These are phyloP conservation scores for Lumnitzera racemosa DNA, from an alignment of 345 rosid species.

Conservation along the genomic window DNA sequence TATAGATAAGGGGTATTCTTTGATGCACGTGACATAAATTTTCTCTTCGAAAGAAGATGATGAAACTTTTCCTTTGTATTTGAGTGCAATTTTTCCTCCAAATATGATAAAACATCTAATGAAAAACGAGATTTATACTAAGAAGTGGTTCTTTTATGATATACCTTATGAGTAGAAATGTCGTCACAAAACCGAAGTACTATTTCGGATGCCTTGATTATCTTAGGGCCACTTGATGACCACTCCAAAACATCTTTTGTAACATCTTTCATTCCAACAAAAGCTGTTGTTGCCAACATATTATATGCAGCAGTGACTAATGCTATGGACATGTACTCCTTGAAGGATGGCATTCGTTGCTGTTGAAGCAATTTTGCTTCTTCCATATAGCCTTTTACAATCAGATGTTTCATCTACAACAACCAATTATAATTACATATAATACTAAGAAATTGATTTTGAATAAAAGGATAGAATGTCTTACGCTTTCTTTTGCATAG, in stretches of 20 bases:
- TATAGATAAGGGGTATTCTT: no score
- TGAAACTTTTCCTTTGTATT: no score
- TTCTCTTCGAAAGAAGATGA: no score
- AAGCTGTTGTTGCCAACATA: neutral
- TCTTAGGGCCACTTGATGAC: slow-evolving; percentile 3
- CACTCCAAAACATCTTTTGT: slow-evolving; percentile 13
- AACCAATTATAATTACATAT: neutral
- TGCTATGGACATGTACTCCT: slow-evolving; percentile 20
- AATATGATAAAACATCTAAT: no score
- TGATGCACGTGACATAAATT: no score
- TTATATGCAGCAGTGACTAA: neutral
- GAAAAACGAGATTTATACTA: no score
- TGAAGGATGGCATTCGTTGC: slow-evolving; percentile 13
- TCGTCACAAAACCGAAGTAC: slow-evolving; percentile 14
- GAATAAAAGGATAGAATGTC: no score
- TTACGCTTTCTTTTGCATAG: slow-evolving; percentile 18
- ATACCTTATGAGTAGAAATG: slow-evolving; percentile 13
- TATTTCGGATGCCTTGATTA: neutral
- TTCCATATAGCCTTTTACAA: neutral
- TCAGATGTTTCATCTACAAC: slow-evolving; percentile 16
- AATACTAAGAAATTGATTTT: neutral
- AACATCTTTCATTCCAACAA: slow-evolving; percentile 11
- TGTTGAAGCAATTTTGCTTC: slow-evolving; percentile 15
- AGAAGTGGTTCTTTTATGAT: no score
- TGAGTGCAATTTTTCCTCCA: no score